A percentile compares a stretch with the other conserved stretches of the same genome.
phyloP scores from a whole-genome alignment of 192 early-diverging fungal genomes.

The Podila horticola region DNA sequence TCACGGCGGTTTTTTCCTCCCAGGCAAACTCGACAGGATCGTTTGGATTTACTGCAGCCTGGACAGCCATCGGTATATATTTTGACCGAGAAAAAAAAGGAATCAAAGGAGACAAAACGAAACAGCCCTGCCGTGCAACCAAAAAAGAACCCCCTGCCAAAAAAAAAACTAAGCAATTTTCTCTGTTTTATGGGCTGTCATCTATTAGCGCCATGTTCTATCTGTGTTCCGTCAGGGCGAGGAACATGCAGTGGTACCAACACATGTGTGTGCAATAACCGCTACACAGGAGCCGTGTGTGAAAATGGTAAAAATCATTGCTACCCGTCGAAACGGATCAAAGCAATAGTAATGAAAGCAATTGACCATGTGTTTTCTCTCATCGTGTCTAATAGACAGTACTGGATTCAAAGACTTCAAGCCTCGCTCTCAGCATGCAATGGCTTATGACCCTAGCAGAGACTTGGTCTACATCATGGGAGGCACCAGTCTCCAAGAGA shows the following conservation, averaged over 20 bases:
- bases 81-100: not conserved
- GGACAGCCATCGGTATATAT: slow-evolving; percentile 29
- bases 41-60: slow-evolving; percentile 28
- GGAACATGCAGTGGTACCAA: slow-evolving; percentile 36
- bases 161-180: too few species aligned
- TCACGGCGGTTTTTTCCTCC: slow-evolving; percentile 34
- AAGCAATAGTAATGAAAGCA: not conserved
- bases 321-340: not conserved
- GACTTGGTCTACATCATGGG: slow-evolving; percentile 48
- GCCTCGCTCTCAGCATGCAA: slow-evolving; percentile 39
- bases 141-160: too few species aligned
- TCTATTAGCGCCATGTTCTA: slow-evolving; percentile 33
- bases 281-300: slow-evolving; percentile 30
- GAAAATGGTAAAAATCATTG: slow-evolving; percentile 23
- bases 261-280: slow-evolving; percentile 23
- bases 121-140: not conserved
- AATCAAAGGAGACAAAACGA: not conserved
- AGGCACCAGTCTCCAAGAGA: slow-evolving; percentile 17
- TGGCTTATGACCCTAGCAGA: slow-evolving; percentile 40
- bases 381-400: not conserved
- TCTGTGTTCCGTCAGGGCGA: slow-evolving; percentile 16
- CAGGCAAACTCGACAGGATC: slow-evolving; percentile 20
- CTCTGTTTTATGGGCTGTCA: not conserved
- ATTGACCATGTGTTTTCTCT: not conserved
- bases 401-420: slow-evolving; percentile 34